Evolutionary conservation across 768 basidiomycete genomes (phyloP).

Genomic region (Psilocybe cubensis): DNA sequence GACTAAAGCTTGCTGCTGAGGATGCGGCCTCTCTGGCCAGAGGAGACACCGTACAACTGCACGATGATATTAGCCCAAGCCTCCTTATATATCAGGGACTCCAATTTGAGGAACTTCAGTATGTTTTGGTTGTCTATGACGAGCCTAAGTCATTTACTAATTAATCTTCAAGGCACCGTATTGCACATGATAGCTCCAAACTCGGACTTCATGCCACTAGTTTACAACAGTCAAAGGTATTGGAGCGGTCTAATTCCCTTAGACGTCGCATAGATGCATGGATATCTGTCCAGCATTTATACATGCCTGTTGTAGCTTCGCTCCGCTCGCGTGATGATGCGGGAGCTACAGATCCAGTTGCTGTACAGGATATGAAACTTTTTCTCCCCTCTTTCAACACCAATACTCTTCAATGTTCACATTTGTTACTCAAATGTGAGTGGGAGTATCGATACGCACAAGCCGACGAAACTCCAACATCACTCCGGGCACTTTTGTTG

Average conservation of each 20-base stretch:
- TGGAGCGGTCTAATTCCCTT: conserved; percentile 25
- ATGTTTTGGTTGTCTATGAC: not conserved
- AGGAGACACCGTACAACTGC: conserved; percentile 4
- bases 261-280: conserved; percentile 29
- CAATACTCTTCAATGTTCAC: not conserved
- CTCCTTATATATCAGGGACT: conserved; percentile 30
- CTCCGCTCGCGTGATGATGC: not conserved
- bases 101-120: conserved; percentile 30
- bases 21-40: conserved; percentile 1
- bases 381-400: conserved; percentile 20
- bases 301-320: conserved; percentile 24
- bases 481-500: conserved; percentile 31
- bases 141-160: not conserved
- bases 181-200: conserved; percentile 12
- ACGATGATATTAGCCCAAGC: conserved; percentile 22
- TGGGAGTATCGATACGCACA: conserved; percentile 31
- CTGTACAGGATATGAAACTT: conserved; percentile 15
- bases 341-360: not conserved
- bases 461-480: conserved; percentile 28
- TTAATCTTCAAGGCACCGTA: conserved; percentile 15
- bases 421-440: conserved; percentile 23
- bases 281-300: conserved; percentile 28
- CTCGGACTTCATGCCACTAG: conserved; percentile 28
- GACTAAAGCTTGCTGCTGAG: conserved; percentile 12
- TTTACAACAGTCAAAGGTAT: conserved; percentile 29